Percentiles rank a stretch among this genome's conserved stretches.
phyloP scores from a whole-genome alignment of 257 asterid species.

The Nicotiana benthamiana region DNA sequence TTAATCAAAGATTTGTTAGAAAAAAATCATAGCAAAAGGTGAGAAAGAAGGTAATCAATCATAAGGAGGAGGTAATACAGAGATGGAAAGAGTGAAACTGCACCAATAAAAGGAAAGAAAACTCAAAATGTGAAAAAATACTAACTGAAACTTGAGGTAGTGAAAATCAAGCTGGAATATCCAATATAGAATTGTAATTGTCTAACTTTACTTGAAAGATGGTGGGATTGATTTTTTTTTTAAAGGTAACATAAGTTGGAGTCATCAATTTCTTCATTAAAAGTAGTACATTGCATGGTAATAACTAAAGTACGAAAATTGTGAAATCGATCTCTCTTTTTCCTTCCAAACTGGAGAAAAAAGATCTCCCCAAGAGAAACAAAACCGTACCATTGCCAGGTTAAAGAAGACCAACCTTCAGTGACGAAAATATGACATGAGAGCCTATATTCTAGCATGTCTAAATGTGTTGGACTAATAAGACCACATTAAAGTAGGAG shows the following conservation, averaged over 20 bases:
- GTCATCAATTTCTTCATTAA: neutral
- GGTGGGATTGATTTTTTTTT: neutral
- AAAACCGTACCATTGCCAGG: neutral
- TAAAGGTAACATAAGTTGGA: neutral
- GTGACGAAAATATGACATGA: neutral
- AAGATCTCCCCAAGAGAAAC: neutral
- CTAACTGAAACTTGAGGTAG: neutral
- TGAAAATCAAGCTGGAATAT: neutral
- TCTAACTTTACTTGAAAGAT: neutral
- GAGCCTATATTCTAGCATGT: neutral
- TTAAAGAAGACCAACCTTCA: neutral
- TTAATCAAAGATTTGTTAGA: neutral
- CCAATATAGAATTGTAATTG: neutral
- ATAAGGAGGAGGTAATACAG: neutral
- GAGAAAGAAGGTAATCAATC: neutral
- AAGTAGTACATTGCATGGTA: neutral
- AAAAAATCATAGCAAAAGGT: neutral
- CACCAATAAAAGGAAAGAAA: neutral
- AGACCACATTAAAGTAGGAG: neutral
- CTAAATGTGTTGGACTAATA: neutral
- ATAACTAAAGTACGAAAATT: neutral
- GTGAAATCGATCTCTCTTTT: neutral
- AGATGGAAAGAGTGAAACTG: neutral
- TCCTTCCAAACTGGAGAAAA: conserved; percentile 5
- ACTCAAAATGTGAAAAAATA: neutral